A percentile compares a stretch with the other conserved stretches of the same genome.
Evolutionary conservation across 352 stramenopile genomes (phyloP).

Genomic region (Phytopythium ostracodes): DNA sequence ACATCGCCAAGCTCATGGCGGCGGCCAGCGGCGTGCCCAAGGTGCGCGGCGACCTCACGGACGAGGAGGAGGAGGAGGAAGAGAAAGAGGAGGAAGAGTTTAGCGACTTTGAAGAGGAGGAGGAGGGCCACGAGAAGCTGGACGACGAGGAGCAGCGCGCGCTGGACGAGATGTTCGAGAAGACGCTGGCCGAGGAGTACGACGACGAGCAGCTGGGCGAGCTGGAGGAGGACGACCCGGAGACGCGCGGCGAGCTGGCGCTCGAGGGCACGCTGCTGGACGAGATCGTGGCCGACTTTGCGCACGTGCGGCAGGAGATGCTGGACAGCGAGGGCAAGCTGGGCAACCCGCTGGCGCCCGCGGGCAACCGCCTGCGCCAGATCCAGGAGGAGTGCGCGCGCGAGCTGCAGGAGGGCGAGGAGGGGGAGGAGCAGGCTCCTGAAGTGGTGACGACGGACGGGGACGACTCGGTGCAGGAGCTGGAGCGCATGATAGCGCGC

Average conservation of each 20-base stretch:
- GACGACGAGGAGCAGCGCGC: slow-evolving; percentile 72
- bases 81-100: slow-evolving; percentile 83
- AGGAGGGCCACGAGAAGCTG: slow-evolving; percentile 26
- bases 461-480: slow-evolving; percentile 26
- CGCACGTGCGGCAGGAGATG: slow-evolving; percentile 63
- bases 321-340: slow-evolving; percentile 73
- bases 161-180: slow-evolving; percentile 88
- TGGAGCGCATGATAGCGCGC: slow-evolving; percentile 44
- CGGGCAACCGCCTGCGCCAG: slow-evolving; percentile 64
- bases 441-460: slow-evolving; percentile 15
- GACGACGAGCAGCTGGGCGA: slow-evolving; percentile 77
- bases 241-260: slow-evolving; percentile 64
- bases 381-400: slow-evolving; percentile 70
- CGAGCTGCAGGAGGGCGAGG: slow-evolving; percentile 50
- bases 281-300: slow-evolving; percentile 74
- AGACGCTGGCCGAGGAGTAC: slow-evolving; percentile 79
- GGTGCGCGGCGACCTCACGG: slow-evolving; percentile 57
- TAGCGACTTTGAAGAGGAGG: slow-evolving; percentile 74
- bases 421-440: slow-evolving; percentile 41
- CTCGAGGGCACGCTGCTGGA: slow-evolving; percentile 66
- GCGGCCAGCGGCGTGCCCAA: slow-evolving; percentile 73
- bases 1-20: slow-evolving; percentile 92
- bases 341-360: slow-evolving; percentile 59
- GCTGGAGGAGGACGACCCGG: slow-evolving; percentile 70
- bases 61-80: slow-evolving; percentile 71